Conservation (phyloP, 208 protist genomes). For the Leptomonas pyrrhocoris region DNA sequence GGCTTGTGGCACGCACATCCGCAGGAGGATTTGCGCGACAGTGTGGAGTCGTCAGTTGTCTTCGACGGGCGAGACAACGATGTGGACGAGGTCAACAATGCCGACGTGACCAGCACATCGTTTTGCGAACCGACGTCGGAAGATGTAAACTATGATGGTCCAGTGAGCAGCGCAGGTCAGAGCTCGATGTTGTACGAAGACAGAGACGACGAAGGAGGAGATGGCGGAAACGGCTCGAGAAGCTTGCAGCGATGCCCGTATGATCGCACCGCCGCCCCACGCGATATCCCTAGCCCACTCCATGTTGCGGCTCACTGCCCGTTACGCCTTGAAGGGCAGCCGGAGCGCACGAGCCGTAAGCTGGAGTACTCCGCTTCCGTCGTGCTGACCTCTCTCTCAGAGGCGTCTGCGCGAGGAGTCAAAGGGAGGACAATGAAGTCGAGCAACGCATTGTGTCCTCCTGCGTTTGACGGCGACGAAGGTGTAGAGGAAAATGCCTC, state of each 20-base stretch:
- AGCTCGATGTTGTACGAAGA: slow-evolving; percentile 8
- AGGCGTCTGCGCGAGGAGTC: neutral
- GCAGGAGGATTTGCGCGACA: neutral
- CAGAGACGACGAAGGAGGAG: neutral
- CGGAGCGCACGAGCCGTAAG: slow-evolving; percentile 18
- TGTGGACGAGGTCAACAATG: neutral
- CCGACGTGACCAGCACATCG: slow-evolving; percentile 1
- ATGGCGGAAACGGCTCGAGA: neutral
- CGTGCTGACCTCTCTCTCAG: slow-evolving; percentile 10
- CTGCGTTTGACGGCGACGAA: neutral
- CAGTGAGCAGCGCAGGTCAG: neutral
- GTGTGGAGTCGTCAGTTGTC: slow-evolving; percentile 2
- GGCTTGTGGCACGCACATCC: too few relatives aligned
- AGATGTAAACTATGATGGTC: neutral
- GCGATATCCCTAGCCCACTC: neutral
- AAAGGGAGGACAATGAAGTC: neutral
- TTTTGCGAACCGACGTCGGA: neutral
- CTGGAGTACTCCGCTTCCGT: slow-evolving; percentile 20
- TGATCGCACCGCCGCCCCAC: slow-evolving; percentile 1
- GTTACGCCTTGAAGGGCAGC: neutral
- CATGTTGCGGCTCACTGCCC: neutral
- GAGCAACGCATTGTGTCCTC: neutral
- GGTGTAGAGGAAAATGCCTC: slow-evolving; percentile 1
- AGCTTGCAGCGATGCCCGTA: neutral
- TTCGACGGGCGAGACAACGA: slow-evolving; percentile 4